These are phyloP conservation scores for Chlamydomonas sp. DNA, from an alignment of 139 green algal genomes.

Conservation along the genomic window DNA sequence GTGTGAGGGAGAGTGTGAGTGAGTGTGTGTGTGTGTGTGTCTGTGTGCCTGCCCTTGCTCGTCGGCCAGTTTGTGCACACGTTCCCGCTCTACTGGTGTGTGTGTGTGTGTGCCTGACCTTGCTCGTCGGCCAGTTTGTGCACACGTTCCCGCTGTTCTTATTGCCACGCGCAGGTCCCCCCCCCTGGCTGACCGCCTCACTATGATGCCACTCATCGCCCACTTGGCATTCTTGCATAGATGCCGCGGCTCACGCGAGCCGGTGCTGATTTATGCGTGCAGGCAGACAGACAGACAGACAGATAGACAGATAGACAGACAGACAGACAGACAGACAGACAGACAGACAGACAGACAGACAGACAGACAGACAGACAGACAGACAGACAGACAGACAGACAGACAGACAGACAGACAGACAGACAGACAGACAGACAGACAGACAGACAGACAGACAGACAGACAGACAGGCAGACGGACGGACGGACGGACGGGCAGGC, in stretches of 20 bases:
- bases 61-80: no score
- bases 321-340: background rate
- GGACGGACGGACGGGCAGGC: no score
- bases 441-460: background rate
- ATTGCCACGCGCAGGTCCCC: constrained; percentile 26
- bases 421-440: background rate
- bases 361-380: background rate
- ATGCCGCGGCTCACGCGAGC: no score
- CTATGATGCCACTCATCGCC: constrained; percentile 76
- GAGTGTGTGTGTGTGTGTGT: no score
- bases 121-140: constrained; percentile 55
- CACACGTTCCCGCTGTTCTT: constrained; percentile 48
- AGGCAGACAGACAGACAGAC: no score
- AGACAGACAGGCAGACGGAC: no score
- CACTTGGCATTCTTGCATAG: no score
- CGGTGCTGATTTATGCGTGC: no score
- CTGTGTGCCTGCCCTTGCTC: no score
- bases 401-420: background rate
- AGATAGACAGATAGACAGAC: background rate
- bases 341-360: background rate
- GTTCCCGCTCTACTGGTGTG: constrained; percentile 57
- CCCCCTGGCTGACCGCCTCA: constrained; percentile 53
- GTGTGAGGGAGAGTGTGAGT: no score
- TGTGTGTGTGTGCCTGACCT: constrained; percentile 49
- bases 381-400: background rate